Percentiles rank a stretch among this genome's conserved stretches.
These are phyloP conservation scores for Pyrenochaeta sp. DNA, from an alignment of 2,329 filamentous ascomycete species.

Conservation along the genomic window DNA sequence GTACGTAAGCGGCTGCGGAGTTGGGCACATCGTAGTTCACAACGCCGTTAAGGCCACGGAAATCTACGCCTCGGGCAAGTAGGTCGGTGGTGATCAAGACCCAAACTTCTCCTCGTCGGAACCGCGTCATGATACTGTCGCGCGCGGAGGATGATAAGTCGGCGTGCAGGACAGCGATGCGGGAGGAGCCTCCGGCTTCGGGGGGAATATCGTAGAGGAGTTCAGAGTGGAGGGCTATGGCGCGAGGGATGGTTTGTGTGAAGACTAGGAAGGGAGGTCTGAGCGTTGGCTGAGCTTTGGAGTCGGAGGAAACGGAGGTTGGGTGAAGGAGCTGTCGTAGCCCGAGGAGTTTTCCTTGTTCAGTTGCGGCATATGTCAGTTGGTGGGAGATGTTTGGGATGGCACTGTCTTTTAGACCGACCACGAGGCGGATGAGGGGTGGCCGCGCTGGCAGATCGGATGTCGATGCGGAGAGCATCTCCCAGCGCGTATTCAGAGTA, in stretches of 20 bases:
- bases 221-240: constrained; percentile 85
- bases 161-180: constrained; percentile 91
- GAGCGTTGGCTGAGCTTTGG: constrained; percentile 59
- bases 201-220: constrained; percentile 93
- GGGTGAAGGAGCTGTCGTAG: constrained; percentile 90
- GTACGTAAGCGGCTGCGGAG: constrained; percentile 89
- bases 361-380: constrained; percentile 88
- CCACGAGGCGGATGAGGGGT: constrained; percentile 81
- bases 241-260: constrained; percentile 92
- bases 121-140: constrained; percentile 83
- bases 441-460: constrained; percentile 46
- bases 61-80: constrained; percentile 90
- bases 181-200: constrained; percentile 81
- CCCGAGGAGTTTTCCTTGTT: constrained; percentile 91
- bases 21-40: constrained; percentile 97
- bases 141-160: constrained; percentile 80
- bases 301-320: constrained; percentile 62
- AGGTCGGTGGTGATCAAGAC: constrained; percentile 96
- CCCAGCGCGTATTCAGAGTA: constrained; percentile 58
- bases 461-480: constrained; percentile 44
- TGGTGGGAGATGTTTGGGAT: constrained; percentile 91
- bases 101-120: constrained; percentile 94
- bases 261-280: constrained; percentile 94
- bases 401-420: constrained; percentile 95
- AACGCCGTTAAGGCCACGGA: constrained; percentile 92